phyloP scores from a whole-genome alignment of 2,329 filamentous ascomycete genomes.

The Colletotrichum camelliae region DNA sequence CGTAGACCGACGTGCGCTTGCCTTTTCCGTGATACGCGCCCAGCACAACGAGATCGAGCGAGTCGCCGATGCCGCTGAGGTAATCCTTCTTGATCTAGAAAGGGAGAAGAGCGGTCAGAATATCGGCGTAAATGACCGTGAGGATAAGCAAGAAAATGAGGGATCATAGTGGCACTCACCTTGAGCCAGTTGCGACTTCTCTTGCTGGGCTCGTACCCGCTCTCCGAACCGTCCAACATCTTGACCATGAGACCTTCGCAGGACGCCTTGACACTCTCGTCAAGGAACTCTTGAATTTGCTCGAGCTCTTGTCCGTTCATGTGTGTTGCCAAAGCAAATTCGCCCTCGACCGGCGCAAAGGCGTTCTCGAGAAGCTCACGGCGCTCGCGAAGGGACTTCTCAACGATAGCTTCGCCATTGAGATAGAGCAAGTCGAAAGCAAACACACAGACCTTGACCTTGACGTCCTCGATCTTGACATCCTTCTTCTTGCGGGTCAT shows the following conservation, averaged over 20 bases:
- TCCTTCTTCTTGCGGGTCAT: constrained; percentile 99
- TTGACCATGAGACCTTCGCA: constrained; percentile 99
- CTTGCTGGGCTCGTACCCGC: constrained; percentile 94
- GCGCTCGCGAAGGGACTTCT: constrained; percentile 84
- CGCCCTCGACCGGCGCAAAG: constrained; percentile 82
- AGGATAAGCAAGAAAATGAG: not conserved
- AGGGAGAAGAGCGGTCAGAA: not conserved
- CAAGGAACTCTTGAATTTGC: constrained; percentile 89
- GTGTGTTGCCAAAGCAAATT: constrained; percentile 87
- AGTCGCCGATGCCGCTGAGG: constrained; percentile 90
- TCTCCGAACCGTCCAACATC: constrained; percentile 94
- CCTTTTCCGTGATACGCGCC: constrained; percentile 94
- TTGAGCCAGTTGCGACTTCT: constrained; percentile 98
- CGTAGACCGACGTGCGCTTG: constrained; percentile 94
- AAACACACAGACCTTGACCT: constrained; percentile 96
- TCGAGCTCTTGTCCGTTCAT: constrained; percentile 90
- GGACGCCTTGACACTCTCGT: constrained; percentile 93
- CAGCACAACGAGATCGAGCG: constrained; percentile 92
- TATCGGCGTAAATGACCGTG: not conserved
- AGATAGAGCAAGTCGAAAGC: constrained; percentile 94
- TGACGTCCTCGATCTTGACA: constrained; percentile 93
- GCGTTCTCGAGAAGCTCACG: constrained; percentile 75
- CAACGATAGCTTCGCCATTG: constrained; percentile 88
- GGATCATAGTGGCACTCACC: constrained; percentile 48
- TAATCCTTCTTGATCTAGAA: constrained; percentile 95